A percentile compares a stretch with the other conserved stretches of the same genome.
These are phyloP conservation scores for Zymoseptoria ardabiliae DNA, from an alignment of 2,329 filamentous ascomycete species.

Conservation along the genomic window DNA sequence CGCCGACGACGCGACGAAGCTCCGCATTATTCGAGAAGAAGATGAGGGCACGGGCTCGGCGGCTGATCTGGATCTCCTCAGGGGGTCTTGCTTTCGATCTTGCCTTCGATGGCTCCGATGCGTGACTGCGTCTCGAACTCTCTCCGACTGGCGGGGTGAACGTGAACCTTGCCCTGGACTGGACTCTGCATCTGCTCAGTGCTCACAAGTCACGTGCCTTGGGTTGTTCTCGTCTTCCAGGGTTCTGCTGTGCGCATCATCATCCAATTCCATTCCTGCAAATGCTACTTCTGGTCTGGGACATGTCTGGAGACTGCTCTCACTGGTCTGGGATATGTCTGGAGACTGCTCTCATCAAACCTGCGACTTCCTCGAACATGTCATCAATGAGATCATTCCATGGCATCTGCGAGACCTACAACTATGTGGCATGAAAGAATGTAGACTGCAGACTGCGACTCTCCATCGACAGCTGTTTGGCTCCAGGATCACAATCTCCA, in stretches of 20 bases:
- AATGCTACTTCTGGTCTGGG: background rate
- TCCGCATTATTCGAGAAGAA: background rate
- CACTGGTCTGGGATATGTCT: background rate
- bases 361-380: too few relatives aligned
- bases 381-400: too few relatives aligned
- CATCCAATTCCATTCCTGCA: background rate
- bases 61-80: background rate
- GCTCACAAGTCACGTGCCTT: background rate
- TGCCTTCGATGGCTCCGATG: background rate
- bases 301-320: background rate
- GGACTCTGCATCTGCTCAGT: too few relatives aligned
- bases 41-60: background rate
- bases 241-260: too few relatives aligned
- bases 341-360: too few relatives aligned
- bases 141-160: background rate
- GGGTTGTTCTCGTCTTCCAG: background rate
- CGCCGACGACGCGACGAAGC: background rate
- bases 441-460: too few relatives aligned
- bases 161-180: too few relatives aligned
- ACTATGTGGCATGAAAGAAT: too few relatives aligned
- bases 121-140: background rate
- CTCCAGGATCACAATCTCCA: too few relatives aligned
- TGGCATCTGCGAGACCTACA: too few relatives aligned
- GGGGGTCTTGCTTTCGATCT: background rate
- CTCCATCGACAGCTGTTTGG: too few relatives aligned